These are phyloP conservation scores for Aechmea fasciata DNA, from an alignment of 176 grass and related monocot species.

Conservation along the genomic window DNA sequence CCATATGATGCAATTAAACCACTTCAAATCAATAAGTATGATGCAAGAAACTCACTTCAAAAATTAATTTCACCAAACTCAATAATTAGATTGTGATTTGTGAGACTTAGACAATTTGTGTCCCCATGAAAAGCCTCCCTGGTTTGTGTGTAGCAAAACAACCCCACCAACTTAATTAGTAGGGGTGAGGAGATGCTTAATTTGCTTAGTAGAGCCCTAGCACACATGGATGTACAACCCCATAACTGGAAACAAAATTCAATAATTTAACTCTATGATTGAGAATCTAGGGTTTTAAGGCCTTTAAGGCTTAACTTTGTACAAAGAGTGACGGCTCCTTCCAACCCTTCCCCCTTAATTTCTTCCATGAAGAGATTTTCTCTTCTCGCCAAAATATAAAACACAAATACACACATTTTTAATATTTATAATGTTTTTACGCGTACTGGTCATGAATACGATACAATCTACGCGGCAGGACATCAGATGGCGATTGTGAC, in stretches of 20 bases:
- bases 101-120: background rate
- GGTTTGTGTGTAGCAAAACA: background rate
- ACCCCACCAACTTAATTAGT: background rate
- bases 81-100: background rate
- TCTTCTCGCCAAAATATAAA: background rate
- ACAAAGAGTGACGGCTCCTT: slow-evolving; percentile 1
- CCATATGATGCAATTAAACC: no score
- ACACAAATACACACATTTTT: no score
- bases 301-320: background rate
- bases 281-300: background rate
- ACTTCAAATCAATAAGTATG: no score
- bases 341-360: background rate
- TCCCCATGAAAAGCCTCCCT: background rate
- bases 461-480: no score
- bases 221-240: background rate
- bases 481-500: no score
- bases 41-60: no score
- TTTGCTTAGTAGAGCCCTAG: background rate
- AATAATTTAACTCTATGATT: background rate
- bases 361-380: background rate
- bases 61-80: no score
- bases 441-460: no score
- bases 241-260: background rate
- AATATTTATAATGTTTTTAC: no score
- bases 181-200: background rate